Evolutionary conservation across 495 filamentous ascomycete genomes (phyloP).

Genomic region (Xylaria scruposa): DNA sequence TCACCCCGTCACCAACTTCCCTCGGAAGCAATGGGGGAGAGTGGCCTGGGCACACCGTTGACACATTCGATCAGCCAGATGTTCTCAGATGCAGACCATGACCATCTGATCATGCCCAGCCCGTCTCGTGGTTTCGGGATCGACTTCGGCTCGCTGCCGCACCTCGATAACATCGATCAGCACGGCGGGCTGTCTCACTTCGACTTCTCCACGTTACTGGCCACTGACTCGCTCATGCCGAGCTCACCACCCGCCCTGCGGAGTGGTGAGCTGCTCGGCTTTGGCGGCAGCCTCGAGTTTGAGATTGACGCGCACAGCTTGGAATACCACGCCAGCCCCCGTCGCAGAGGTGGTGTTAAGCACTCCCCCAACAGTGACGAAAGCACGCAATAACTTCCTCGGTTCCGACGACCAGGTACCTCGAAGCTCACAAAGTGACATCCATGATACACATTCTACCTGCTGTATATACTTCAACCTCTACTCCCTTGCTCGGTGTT

Average conservation of each 20-base stretch:
- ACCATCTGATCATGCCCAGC: slow-evolving; percentile 50
- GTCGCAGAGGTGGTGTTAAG: slow-evolving; percentile 2
- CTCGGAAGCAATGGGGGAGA: slow-evolving; percentile 41
- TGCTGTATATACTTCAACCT: slow-evolving; percentile 22
- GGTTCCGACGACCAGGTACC: neutral
- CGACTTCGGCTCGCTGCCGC: slow-evolving; percentile 48
- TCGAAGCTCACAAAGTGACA: neutral
- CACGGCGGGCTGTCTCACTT: slow-evolving; percentile 36
- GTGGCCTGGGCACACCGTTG: slow-evolving; percentile 60
- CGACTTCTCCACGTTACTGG: slow-evolving; percentile 54
- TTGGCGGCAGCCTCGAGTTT: slow-evolving; percentile 26
- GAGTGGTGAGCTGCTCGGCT: slow-evolving; percentile 21
- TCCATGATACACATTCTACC: neutral
- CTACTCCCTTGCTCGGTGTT: neutral
- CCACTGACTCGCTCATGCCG: slow-evolving; percentile 58
- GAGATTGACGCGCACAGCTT: slow-evolving; percentile 15
- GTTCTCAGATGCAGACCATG: slow-evolving; percentile 61
- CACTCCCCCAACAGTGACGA: neutral
- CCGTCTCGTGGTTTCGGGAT: slow-evolving; percentile 44
- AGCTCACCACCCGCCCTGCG: slow-evolving; percentile 57
- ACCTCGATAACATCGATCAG: slow-evolving; percentile 48
- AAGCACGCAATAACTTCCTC: neutral
- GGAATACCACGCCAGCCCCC: slow-evolving; percentile 4
- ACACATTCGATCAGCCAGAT: slow-evolving; percentile 66
- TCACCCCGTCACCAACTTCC: slow-evolving; percentile 46